Conservation (phyloP, 331 rosid species). For the Telfairia occidentalis region DNA sequence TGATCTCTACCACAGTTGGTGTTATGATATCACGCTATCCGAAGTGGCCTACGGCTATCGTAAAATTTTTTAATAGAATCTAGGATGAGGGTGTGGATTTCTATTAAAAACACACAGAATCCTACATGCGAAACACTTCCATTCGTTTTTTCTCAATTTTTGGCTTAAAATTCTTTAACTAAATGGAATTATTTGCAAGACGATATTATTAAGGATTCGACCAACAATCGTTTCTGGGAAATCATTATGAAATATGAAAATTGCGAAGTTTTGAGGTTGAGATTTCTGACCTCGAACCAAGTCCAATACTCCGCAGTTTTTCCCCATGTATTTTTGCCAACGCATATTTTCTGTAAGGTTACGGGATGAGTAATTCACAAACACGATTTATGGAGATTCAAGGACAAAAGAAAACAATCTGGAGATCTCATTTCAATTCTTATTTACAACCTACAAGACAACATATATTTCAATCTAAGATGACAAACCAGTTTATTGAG, state of each 20-base stretch:
- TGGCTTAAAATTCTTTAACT: background rate
- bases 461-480: background rate
- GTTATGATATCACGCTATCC: background rate
- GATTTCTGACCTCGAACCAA: background rate
- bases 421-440: background rate
- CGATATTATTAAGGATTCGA: background rate
- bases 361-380: background rate
- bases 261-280: background rate
- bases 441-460: background rate
- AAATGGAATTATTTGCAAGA: background rate
- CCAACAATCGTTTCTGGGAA: background rate
- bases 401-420: background rate
- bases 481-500: background rate
- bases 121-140: background rate
- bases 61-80: background rate
- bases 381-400: background rate
- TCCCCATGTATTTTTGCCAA: background rate
- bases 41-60: background rate
- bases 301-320: background rate
- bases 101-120: background rate
- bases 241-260: conserved; percentile 1
- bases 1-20: background rate
- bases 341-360: conserved; percentile 3
- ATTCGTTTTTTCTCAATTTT: background rate
- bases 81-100: background rate